Conservation (phyloP, 1,284 basidiomycete species). For the Rhizoctonia solani region DNA sequence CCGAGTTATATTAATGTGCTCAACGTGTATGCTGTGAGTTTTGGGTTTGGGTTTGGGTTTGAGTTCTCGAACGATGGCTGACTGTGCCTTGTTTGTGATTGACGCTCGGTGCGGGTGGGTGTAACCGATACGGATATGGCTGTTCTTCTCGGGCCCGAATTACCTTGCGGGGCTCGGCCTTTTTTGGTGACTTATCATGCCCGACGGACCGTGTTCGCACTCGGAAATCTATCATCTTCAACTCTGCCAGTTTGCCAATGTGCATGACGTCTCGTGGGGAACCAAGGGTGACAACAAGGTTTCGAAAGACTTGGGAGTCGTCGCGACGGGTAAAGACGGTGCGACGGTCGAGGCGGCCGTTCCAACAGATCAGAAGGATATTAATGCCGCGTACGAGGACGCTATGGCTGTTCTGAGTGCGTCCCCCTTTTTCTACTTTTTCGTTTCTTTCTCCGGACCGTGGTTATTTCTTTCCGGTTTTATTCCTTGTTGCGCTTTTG, state of each 20-base stretch:
- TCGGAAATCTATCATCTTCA: no score
- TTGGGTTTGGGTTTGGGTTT: background rate
- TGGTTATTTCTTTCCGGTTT: no score
- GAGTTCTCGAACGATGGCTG: background rate
- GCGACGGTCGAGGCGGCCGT: conserved; percentile 81
- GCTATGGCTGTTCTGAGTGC: conserved; percentile 71
- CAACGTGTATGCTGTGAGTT: conserved; percentile 81
- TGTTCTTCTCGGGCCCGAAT: no score
- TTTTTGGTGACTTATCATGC: no score
- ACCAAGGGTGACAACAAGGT: conserved; percentile 90
- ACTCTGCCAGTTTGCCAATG: conserved; percentile 79
- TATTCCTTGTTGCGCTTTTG: no score
- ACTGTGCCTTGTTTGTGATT: background rate
- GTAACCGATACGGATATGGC: no score
- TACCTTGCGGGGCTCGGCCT: no score
- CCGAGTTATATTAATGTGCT: conserved; percentile 92
- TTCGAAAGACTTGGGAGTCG: conserved; percentile 80
- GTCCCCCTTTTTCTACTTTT: no score
- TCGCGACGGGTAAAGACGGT: conserved; percentile 58
- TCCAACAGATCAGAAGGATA: conserved; percentile 81
- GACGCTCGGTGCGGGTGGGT: no score
- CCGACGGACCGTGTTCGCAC: no score
- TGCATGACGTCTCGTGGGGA: conserved; percentile 88
- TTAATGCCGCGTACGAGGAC: conserved; percentile 83
- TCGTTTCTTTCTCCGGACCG: no score